Evolutionary conservation across 1,284 basidiomycete species (phyloP).

Genomic region (Leucoagaricus sp.): DNA sequence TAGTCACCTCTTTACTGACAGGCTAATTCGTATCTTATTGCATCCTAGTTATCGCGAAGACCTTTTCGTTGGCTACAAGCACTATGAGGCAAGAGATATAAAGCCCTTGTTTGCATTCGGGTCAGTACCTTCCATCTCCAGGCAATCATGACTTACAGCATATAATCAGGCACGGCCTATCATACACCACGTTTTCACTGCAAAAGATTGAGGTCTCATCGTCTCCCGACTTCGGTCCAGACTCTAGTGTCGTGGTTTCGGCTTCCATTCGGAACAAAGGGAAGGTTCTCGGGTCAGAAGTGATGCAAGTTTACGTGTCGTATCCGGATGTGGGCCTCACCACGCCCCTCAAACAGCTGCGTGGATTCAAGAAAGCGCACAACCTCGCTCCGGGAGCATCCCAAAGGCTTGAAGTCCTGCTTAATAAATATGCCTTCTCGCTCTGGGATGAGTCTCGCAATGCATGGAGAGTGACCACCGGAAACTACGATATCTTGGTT

Average conservation of each 20-base stretch:
- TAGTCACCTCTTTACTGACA: constrained; percentile 2
- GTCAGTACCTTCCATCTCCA: constrained; percentile 37
- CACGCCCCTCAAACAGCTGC: constrained; percentile 58
- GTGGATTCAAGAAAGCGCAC: constrained; percentile 58
- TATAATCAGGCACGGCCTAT: constrained; percentile 63
- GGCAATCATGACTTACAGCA: too few relatives aligned
- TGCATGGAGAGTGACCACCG: constrained; percentile 45
- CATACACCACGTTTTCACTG: constrained; percentile 70
- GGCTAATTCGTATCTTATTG: too few relatives aligned
- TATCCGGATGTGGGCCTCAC: constrained; percentile 54
- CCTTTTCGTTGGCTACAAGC: constrained; percentile 73
- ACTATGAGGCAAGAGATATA: constrained; percentile 59
- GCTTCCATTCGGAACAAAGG: constrained; percentile 59
- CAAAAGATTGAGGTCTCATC: constrained; percentile 43
- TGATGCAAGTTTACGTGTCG: constrained; percentile 68
- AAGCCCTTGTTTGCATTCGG: constrained; percentile 72
- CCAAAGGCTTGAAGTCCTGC: constrained; percentile 38
- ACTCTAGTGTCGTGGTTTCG: constrained; percentile 36
- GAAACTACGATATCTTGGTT: constrained; percentile 47
- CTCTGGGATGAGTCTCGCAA: constrained; percentile 51
- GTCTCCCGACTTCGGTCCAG: constrained; percentile 23
- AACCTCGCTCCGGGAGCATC: constrained; percentile 47
- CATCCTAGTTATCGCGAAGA: constrained; percentile 55
- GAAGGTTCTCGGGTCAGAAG: constrained; percentile 55
- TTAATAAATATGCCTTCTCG: constrained; percentile 55